phyloP scores from a whole-genome alignment of 176 grass and related monocot species.

The Aegilops tauschii region DNA sequence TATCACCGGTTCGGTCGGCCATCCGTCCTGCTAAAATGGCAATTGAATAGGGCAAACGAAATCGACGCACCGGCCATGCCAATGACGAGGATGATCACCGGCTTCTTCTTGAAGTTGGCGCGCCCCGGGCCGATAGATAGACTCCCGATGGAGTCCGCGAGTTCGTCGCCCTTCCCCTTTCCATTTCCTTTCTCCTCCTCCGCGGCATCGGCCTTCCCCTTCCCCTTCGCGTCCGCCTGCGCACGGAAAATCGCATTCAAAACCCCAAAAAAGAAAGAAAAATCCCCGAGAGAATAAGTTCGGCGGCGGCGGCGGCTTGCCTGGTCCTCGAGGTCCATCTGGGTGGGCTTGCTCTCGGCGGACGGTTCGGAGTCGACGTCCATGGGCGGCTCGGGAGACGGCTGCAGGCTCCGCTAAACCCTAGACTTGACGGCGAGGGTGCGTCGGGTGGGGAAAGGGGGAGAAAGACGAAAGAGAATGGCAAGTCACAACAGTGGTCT shows the following conservation, averaged over 20 bases:
- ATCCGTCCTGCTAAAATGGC: neutral
- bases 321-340: conserved; percentile 54
- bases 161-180: conserved; percentile 54
- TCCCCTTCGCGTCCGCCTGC: conserved; percentile 38
- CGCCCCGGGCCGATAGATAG: conserved; percentile 51
- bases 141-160: conserved; percentile 71
- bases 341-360: conserved; percentile 22
- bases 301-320: conserved; percentile 13
- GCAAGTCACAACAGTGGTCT: neutral
- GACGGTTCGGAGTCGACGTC: conserved; percentile 25
- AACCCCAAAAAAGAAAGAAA: neutral
- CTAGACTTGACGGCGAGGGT: neutral
- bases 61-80: conserved; percentile 76
- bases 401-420: conserved; percentile 24
- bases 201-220: conserved; percentile 33
- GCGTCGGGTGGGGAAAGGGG: neutral
- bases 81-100: conserved; percentile 85
- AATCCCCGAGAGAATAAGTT: neutral
- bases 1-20: neutral
- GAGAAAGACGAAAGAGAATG: neutral
- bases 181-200: conserved; percentile 22
- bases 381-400: conserved; percentile 7
- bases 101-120: conserved; percentile 78
- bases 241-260: neutral
- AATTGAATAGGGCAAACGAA: neutral